A percentile compares a stretch with the other conserved stretches of the same genome.
Evolutionary conservation across 2,329 filamentous ascomycete species (phyloP).

Genomic region (Eurotiales sp.): DNA sequence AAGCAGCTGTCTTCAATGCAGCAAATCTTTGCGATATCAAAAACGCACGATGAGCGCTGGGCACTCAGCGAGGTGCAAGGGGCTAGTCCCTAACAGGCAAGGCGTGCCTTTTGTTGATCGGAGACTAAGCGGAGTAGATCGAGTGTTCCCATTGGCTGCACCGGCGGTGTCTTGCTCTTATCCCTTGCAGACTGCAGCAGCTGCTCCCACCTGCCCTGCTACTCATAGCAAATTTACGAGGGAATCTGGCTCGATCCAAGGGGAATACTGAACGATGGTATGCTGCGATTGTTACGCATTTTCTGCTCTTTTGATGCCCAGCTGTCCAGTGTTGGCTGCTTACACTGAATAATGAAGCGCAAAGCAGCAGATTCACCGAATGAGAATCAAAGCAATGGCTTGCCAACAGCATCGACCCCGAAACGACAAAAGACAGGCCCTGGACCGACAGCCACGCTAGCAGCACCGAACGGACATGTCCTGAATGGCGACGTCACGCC

Average conservation of each 20-base stretch:
- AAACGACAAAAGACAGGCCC: slow-evolving; percentile 32
- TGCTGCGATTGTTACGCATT: neutral
- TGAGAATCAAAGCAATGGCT: slow-evolving; percentile 24
- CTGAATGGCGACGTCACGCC: slow-evolving; percentile 27
- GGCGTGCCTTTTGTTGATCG: neutral
- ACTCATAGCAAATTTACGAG: neutral
- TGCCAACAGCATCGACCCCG: slow-evolving; percentile 34
- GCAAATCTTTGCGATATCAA: neutral
- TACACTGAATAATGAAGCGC: slow-evolving; percentile 36
- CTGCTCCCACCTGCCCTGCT: slow-evolving; percentile 2
- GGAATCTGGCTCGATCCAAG: slow-evolving; percentile 2
- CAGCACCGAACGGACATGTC: slow-evolving; percentile 20
- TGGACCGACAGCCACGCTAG: neutral
- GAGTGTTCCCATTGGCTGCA: slow-evolving; percentile 1
- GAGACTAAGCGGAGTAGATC: neutral
- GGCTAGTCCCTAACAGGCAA: neutral
- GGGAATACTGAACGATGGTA: slow-evolving; percentile 12
- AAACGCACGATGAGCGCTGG: neutral
- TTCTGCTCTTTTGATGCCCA: neutral
- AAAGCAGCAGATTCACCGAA: slow-evolving; percentile 34
- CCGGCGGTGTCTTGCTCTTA: neutral
- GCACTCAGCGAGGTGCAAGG: neutral
- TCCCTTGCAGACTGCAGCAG: slow-evolving; percentile 15
- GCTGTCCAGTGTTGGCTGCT: neutral
- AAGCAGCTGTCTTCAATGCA: neutral